phyloP scores from a whole-genome alignment of 305 asterid genomes.

The Caryopteris hybrid region DNA sequence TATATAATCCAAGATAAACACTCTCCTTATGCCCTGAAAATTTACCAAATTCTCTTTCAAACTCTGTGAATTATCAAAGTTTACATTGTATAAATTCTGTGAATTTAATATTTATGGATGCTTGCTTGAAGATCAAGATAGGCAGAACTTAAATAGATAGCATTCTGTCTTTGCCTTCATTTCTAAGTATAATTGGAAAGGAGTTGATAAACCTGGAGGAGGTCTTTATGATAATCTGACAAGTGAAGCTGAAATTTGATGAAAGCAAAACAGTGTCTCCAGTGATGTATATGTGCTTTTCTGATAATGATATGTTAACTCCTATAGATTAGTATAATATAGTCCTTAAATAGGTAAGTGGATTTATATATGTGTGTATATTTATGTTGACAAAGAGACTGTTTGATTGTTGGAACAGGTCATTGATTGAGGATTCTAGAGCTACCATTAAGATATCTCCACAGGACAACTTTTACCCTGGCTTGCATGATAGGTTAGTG shows the following conservation, averaged over 20 bases:
- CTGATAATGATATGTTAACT: not conserved
- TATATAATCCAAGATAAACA: not conserved
- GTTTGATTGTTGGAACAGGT: constrained; percentile 44
- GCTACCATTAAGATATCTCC: constrained; percentile 81
- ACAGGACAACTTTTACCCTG: constrained; percentile 59
- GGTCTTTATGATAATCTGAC: not conserved
- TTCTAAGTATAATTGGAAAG: not conserved
- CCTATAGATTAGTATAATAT: not conserved
- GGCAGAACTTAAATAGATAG: not conserved
- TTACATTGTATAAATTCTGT: no score
- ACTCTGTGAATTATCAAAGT: no score
- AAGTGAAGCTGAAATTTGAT: constrained; percentile 9
- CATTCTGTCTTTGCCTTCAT: not conserved
- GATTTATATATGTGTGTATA: not conserved
- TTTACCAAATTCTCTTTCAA: not conserved
- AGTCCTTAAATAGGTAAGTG: constrained; percentile 1
- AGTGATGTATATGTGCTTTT: not conserved
- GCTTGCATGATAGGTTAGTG: constrained; percentile 66
- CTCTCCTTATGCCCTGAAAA: not conserved
- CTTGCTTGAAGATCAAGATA: not conserved
- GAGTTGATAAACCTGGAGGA: not conserved
- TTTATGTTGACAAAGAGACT: no score
- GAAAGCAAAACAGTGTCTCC: not conserved
- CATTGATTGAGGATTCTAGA: constrained; percentile 64
- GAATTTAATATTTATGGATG: no score